Conservation (phyloP, 2,329 filamentous ascomycete genomes). For the Apiospora phragmitis region DNA sequence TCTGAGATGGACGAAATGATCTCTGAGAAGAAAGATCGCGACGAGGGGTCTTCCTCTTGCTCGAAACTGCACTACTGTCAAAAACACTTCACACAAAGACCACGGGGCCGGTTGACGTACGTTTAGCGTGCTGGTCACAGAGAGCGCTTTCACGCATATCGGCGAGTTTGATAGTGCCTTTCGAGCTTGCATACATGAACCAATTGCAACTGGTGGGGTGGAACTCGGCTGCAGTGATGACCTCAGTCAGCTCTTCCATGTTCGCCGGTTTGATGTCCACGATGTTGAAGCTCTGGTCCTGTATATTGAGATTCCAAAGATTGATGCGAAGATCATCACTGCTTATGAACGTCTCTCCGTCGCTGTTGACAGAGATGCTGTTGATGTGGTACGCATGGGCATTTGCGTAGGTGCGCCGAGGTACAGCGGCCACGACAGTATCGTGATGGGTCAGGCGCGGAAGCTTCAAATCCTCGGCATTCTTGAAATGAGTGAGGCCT, state of each 20-base stretch:
- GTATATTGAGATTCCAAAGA: constrained; percentile 98
- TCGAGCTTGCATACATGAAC: constrained; percentile 99
- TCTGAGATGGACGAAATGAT: constrained; percentile 99
- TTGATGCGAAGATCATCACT: constrained; percentile 98
- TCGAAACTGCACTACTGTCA: constrained; percentile 70
- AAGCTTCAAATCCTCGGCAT: constrained; percentile 81
- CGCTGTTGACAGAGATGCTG: constrained; percentile 99
- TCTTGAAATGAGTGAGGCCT: constrained; percentile 70
- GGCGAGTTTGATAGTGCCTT: constrained; percentile 97
- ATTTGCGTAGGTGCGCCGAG: constrained; percentile 94
- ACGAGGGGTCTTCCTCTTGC: constrained; percentile 95
- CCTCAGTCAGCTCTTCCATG: constrained; percentile 99
- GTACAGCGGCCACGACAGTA: constrained; percentile 95
- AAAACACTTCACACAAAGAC: constrained; percentile 13
- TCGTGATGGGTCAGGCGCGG: constrained; percentile 97
- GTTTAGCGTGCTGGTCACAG: constrained; percentile 93
- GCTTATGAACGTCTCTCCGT: constrained; percentile 98
- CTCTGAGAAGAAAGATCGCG: constrained; percentile 98
- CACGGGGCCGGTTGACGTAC: constrained; percentile 54
- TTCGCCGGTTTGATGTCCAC: constrained; percentile 99
- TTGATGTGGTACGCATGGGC: constrained; percentile 99
- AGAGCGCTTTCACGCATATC: constrained; percentile 97
- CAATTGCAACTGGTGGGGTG: constrained; percentile 97
- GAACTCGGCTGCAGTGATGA: constrained; percentile 97
- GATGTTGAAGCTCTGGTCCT: constrained; percentile 99